These are phyloP conservation scores for Ophiocordyceps unilateralis DNA, from an alignment of 2,329 filamentous ascomycete species.

Conservation along the genomic window DNA sequence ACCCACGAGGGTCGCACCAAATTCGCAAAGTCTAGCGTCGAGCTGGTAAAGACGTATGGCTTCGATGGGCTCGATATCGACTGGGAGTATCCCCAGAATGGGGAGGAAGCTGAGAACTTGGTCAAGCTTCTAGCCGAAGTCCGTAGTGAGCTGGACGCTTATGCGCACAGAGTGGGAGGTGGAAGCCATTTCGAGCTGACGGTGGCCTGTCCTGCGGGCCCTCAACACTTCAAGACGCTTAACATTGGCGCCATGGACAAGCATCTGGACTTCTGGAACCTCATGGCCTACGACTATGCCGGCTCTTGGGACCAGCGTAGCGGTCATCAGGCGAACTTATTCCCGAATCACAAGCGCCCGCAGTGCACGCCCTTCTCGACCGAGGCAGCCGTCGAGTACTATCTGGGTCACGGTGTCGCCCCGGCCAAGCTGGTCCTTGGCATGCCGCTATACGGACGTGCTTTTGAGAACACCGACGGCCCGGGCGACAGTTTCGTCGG, in stretches of 20 bases:
- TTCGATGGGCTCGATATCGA: conserved; percentile 57
- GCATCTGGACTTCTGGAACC: conserved; percentile 57
- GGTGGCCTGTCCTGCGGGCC: conserved; percentile 45
- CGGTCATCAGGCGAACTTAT: conserved; percentile 72
- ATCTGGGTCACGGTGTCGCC: conserved; percentile 46
- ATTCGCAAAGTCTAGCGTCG: conserved; percentile 61
- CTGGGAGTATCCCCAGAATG: conserved; percentile 47
- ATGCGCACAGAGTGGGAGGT: conserved; percentile 24
- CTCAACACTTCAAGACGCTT: conserved; percentile 44
- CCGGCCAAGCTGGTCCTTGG: conserved; percentile 67
- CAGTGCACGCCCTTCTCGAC: conserved; percentile 64
- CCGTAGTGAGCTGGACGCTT: conserved; percentile 39
- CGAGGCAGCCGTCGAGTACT: conserved; percentile 50
- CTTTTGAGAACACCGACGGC: conserved; percentile 65
- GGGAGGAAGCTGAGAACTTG: conserved; percentile 36
- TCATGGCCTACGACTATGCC: conserved; percentile 82
- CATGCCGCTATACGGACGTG: conserved; percentile 82
- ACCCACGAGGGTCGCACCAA: conserved; percentile 48
- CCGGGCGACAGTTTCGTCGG: conserved; percentile 53
- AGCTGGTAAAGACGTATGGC: conserved; percentile 62
- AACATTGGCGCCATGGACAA: conserved; percentile 47
- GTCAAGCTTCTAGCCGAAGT: conserved; percentile 41
- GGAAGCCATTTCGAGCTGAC: conserved; percentile 45
- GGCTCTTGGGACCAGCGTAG: conserved; percentile 60
- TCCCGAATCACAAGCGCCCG: conserved; percentile 37